These are phyloP conservation scores for Euphorbia peplus DNA, from an alignment of 345 rosid species.

Conservation along the genomic window DNA sequence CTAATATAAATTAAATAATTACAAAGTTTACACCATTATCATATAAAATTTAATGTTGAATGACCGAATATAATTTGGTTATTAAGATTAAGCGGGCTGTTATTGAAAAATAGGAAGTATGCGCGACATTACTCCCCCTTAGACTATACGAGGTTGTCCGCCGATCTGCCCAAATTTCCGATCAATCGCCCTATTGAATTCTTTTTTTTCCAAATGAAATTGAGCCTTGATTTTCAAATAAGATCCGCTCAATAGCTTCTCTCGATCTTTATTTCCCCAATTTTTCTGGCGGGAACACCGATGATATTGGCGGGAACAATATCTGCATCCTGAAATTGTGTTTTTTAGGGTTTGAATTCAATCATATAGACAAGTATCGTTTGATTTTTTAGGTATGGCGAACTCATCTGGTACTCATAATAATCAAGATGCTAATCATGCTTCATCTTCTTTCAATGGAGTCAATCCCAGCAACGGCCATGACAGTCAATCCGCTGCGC, in stretches of 20 bases:
- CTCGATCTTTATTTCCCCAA: neutral
- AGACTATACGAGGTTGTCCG: too few relatives aligned
- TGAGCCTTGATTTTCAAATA: neutral
- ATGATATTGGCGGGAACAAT: conserved; percentile 10
- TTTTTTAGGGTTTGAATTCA: neutral
- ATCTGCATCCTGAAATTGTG: neutral
- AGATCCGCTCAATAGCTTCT: neutral
- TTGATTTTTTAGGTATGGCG: conserved; percentile 34
- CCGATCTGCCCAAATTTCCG: too few relatives aligned
- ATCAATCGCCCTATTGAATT: too few relatives aligned
- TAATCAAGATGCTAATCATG: conserved; percentile 35
- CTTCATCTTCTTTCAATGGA: conserved; percentile 39
- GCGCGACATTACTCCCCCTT: too few relatives aligned
- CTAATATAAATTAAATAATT: too few relatives aligned
- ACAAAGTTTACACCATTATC: too few relatives aligned
- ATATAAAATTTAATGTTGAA: too few relatives aligned
- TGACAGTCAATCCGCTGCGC: conserved; percentile 30
- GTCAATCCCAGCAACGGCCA: conserved; percentile 24
- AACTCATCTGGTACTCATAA: conserved; percentile 48
- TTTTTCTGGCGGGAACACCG: conserved; percentile 7
- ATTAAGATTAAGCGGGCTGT: too few relatives aligned
- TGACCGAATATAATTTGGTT: too few relatives aligned
- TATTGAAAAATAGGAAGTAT: too few relatives aligned
- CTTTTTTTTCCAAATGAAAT: neutral
- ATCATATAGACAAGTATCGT: neutral